A percentile compares a stretch with the other conserved stretches of the same genome.
Conservation (phyloP, 148 eudicot genomes). For the Chenopodium formosanum region DNA sequence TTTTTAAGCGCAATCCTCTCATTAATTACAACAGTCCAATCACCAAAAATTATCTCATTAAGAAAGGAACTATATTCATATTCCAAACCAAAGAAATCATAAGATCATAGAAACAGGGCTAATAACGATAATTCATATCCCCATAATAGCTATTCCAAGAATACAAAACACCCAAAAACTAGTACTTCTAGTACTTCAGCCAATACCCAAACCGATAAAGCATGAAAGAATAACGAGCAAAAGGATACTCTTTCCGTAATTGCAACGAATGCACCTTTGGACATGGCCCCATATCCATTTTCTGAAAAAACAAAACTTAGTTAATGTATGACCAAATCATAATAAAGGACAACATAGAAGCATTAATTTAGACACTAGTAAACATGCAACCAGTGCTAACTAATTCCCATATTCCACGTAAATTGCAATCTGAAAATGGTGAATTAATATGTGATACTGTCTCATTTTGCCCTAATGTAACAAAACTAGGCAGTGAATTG, state of each 20-base stretch:
- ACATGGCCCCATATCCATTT: slow-evolving; percentile 99
- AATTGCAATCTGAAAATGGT: no score
- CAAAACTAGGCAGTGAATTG: no score
- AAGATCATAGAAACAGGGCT: neutral
- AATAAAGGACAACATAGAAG: no score
- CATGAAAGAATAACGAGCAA: neutral
- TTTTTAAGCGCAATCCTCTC: neutral
- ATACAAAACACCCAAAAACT: neutral
- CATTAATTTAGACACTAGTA: neutral
- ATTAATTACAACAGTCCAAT: neutral
- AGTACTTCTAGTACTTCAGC: neutral
- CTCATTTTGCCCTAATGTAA: no score
- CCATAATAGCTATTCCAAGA: neutral
- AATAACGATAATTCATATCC: neutral
- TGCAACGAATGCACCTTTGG: slow-evolving; percentile 94
- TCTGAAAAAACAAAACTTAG: slow-evolving; percentile 38
- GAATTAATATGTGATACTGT: no score
- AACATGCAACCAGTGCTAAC: neutral
- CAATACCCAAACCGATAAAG: neutral
- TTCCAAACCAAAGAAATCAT: neutral
- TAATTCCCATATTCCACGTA: no score
- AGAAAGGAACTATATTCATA: neutral
- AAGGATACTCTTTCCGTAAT: slow-evolving; percentile 98
- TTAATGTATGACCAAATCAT: neutral
- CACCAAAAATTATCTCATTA: neutral